Evolutionary conservation across 192 early-diverging fungal genomes (phyloP).

Genomic region (Backusella psychrophila): DNA sequence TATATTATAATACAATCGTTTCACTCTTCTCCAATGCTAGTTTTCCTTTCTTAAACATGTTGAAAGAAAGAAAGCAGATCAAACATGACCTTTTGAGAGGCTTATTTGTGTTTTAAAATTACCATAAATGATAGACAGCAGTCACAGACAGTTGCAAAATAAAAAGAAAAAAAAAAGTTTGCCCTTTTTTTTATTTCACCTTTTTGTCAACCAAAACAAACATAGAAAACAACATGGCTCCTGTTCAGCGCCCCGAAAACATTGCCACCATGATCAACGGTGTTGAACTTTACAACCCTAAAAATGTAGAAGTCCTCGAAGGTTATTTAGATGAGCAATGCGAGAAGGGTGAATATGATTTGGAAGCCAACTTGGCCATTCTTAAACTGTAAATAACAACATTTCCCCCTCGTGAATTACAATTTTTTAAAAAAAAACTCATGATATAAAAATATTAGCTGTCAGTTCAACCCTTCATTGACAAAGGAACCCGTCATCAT

Average conservation of each 20-base stretch:
- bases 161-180: background rate
- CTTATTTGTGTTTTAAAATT: background rate
- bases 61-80: background rate
- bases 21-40: no score
- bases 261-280: constrained; percentile 75
- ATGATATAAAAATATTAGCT: constrained; percentile 37
- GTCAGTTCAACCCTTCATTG: constrained; percentile 89
- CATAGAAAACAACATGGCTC: background rate
- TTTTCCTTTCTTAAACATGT: background rate
- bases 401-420: background rate
- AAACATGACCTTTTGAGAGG: background rate
- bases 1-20: no score
- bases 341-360: constrained; percentile 77
- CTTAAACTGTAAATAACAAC: constrained; percentile 71
- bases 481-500: constrained; percentile 67
- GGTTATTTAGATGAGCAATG: constrained; percentile 81
- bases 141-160: background rate
- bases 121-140: background rate
- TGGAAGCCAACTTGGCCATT: constrained; percentile 88
- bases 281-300: constrained; percentile 90
- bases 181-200: background rate
- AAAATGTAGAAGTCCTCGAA: constrained; percentile 81
- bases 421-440: background rate
- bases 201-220: background rate
- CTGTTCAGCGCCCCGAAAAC: constrained; percentile 59